Evolutionary conservation across 2,329 filamentous ascomycete species (phyloP).

Genomic region (Hypoxylon sp.): DNA sequence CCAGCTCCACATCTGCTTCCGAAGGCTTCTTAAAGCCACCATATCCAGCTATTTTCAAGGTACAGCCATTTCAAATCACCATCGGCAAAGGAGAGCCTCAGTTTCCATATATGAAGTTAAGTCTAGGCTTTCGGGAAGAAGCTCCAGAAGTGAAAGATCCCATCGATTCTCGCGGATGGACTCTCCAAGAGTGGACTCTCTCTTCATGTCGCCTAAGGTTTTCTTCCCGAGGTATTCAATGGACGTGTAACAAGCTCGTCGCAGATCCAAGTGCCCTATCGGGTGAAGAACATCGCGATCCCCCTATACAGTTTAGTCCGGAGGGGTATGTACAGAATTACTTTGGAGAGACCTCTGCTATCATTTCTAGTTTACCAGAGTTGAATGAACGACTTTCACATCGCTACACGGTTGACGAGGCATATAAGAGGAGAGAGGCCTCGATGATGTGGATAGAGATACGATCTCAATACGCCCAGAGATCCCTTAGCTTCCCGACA

Average conservation of each 20-base stretch:
- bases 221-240: conserved; percentile 20
- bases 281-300: conserved; percentile 21
- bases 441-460: conserved; percentile 26
- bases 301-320: conserved; percentile 21
- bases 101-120: conserved; percentile 19
- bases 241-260: conserved; percentile 25
- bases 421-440: conserved; percentile 21
- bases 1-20: conserved; percentile 6
- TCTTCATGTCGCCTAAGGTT: conserved; percentile 22
- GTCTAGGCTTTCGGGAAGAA: conserved; percentile 20
- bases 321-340: conserved; percentile 18
- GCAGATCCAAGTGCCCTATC: conserved; percentile 18
- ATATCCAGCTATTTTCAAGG: conserved; percentile 7
- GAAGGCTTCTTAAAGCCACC: conserved; percentile 22
- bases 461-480: conserved; percentile 23
- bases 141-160: conserved; percentile 11
- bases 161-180: conserved; percentile 27
- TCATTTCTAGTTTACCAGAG: conserved; percentile 12
- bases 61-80: conserved; percentile 16
- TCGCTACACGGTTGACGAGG: conserved; percentile 15
- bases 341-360: conserved; percentile 15
- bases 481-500: conserved; percentile 15
- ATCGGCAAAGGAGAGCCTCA: conserved; percentile 13
- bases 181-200: conserved; percentile 23
- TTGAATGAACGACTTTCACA: conserved; percentile 10